phyloP scores from a whole-genome alignment of 768 basidiomycete genomes.

The Tricholoma hemisulphureum region DNA sequence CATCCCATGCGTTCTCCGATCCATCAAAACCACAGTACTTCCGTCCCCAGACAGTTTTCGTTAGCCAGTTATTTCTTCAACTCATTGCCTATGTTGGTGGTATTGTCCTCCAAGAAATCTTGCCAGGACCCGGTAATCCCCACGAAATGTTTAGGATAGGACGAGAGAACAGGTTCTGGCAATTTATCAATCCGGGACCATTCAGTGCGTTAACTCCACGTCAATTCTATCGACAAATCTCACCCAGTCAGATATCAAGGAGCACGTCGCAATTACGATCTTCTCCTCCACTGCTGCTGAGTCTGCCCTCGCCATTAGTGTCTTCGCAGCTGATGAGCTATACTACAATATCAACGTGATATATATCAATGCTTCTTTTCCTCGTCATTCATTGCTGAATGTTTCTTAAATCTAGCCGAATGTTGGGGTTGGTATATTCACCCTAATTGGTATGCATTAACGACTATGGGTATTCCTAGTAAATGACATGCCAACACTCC shows the following conservation, averaged over 20 bases:
- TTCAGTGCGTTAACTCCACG: constrained; percentile 50
- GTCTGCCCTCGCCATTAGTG: constrained; percentile 56
- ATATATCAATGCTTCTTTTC: too few relatives aligned
- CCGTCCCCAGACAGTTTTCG: constrained; percentile 34
- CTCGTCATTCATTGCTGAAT: too few relatives aligned
- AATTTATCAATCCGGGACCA: constrained; percentile 59
- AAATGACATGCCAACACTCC: background rate
- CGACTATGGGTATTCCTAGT: constrained; percentile 16
- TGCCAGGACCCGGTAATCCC: constrained; percentile 34
- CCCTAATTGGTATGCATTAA: constrained; percentile 9
- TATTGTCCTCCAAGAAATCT: constrained; percentile 39
- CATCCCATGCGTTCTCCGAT: background rate
- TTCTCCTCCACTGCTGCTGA: constrained; percentile 61
- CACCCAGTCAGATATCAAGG: background rate
- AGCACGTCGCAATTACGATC: constrained; percentile 54
- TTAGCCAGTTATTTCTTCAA: constrained; percentile 50
- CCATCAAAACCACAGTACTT: constrained; percentile 38
- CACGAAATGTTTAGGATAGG: constrained; percentile 28
- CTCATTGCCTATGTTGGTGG: constrained; percentile 55
- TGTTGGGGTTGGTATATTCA: constrained; percentile 19
- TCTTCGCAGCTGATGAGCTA: constrained; percentile 55
- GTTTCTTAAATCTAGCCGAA: constrained; percentile 33
- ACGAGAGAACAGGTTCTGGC: constrained; percentile 41
- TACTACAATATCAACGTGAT: constrained; percentile 36
- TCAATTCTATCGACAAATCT: background rate